These are phyloP conservation scores for Aurifilum marmelostoma DNA, from an alignment of 2,329 filamentous ascomycete species.

Conservation along the genomic window DNA sequence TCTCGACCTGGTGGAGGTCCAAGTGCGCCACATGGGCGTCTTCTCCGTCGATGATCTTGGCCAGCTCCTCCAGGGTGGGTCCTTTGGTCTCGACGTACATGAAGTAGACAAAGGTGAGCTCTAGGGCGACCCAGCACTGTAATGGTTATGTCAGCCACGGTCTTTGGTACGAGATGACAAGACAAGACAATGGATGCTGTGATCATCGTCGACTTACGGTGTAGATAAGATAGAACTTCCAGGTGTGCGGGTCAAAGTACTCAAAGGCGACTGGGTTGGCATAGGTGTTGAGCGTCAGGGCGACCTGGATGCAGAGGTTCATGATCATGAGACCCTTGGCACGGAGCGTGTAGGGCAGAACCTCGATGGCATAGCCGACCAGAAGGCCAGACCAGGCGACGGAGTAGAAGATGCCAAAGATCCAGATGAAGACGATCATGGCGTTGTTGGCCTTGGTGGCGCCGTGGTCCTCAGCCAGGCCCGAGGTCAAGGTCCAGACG, in stretches of 20 bases:
- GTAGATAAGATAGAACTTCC: slow-evolving; percentile 62
- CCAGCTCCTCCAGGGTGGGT: slow-evolving; percentile 68
- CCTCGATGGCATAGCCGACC: slow-evolving; percentile 56
- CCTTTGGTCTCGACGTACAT: slow-evolving; percentile 65
- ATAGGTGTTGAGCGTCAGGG: slow-evolving; percentile 57
- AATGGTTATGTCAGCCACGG: not conserved
- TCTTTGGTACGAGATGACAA: not conserved
- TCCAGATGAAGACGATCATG: slow-evolving; percentile 49
- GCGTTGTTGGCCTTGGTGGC: slow-evolving; percentile 42
- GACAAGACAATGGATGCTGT: too few species aligned
- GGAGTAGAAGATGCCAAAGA: slow-evolving; percentile 51
- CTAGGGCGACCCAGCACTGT: slow-evolving; percentile 56
- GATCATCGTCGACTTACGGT: slow-evolving; percentile 42
- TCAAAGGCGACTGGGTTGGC: slow-evolving; percentile 59
- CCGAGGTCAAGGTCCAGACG: slow-evolving; percentile 53
- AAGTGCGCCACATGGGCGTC: slow-evolving; percentile 52
- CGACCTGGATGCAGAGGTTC: slow-evolving; percentile 59
- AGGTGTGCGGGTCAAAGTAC: slow-evolving; percentile 48
- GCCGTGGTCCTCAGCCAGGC: slow-evolving; percentile 47
- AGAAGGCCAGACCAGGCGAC: slow-evolving; percentile 62
- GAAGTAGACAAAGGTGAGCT: slow-evolving; percentile 59
- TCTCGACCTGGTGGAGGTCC: slow-evolving; percentile 50
- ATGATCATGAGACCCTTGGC: slow-evolving; percentile 60
- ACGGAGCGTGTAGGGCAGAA: slow-evolving; percentile 54
- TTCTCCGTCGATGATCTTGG: slow-evolving; percentile 68